A percentile compares a stretch with the other conserved stretches of the same genome.
These are phyloP conservation scores for Hepatocystis sp. DNA, from an alignment of 169 alveolate species.

Conservation along the genomic window DNA sequence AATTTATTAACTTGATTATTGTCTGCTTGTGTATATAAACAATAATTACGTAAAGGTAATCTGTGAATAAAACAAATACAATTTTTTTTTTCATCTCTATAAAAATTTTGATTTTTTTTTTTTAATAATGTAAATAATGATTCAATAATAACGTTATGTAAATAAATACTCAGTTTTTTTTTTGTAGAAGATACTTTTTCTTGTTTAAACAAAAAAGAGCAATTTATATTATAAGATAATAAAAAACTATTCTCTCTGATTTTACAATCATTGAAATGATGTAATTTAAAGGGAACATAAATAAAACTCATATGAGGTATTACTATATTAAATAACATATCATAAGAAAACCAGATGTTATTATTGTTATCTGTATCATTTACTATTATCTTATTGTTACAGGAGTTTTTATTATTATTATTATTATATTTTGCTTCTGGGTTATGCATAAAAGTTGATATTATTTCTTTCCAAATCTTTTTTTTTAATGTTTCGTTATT, in stretches of 20 bases:
- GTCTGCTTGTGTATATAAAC: slow-evolving; percentile 28
- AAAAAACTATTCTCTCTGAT: slow-evolving; percentile 29
- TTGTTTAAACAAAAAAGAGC: slow-evolving; percentile 63
- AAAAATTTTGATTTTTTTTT: slow-evolving; percentile 38
- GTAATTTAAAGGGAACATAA: slow-evolving; percentile 38
- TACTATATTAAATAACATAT: slow-evolving; percentile 62
- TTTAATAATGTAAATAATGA: slow-evolving; percentile 33
- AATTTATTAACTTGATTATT: background rate
- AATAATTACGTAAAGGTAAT: slow-evolving; percentile 25
- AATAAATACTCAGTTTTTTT: slow-evolving; percentile 26
- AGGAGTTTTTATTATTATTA: too few species aligned
- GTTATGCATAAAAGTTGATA: slow-evolving; percentile 46
- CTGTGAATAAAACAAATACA: slow-evolving; percentile 18
- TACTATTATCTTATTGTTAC: too few species aligned
- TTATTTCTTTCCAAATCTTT: slow-evolving; percentile 56
- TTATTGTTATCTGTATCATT: too few species aligned
- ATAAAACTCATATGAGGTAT: slow-evolving; percentile 49
- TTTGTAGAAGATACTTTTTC: slow-evolving; percentile 57
- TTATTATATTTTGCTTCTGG: too few species aligned
- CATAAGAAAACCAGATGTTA: slow-evolving; percentile 74
- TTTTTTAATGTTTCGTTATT: slow-evolving; percentile 29
- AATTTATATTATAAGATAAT: slow-evolving; percentile 39
- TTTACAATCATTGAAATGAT: slow-evolving; percentile 41
- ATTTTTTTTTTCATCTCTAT: slow-evolving; percentile 12
- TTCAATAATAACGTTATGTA: slow-evolving; percentile 29